Conservation (phyloP, 129 eudicot species). For the Solidago caesia region DNA sequence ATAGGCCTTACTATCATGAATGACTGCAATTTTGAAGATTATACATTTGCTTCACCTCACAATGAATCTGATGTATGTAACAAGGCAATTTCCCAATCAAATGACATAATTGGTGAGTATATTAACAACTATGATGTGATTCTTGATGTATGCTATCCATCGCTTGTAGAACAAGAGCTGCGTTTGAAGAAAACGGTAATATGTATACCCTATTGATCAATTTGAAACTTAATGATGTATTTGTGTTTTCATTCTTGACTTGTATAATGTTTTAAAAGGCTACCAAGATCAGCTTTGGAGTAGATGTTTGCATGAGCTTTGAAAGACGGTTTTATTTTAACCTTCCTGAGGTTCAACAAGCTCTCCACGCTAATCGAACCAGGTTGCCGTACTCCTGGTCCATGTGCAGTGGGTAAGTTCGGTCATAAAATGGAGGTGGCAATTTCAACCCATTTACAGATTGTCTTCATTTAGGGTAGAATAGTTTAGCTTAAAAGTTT, state of each 20-base stretch:
- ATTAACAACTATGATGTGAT: slow-evolving; percentile 80
- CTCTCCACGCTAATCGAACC: slow-evolving; percentile 94
- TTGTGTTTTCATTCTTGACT: neutral
- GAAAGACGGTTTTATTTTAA: slow-evolving; percentile 84
- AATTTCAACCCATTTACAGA: neutral
- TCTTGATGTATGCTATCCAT: slow-evolving; percentile 94
- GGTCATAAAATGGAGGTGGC: neutral
- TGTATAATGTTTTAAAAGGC: slow-evolving; percentile 45
- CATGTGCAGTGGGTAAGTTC: slow-evolving; percentile 86
- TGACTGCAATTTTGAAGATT: slow-evolving; percentile 81
- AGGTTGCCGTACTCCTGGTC: slow-evolving; percentile 73
- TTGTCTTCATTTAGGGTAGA: neutral
- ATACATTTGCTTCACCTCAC: slow-evolving; percentile 72
- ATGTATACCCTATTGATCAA: neutral
- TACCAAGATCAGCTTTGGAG: slow-evolving; percentile 76
- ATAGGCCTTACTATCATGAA: slow-evolving; percentile 73
- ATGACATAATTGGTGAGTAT: slow-evolving; percentile 63
- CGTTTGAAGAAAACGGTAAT: slow-evolving; percentile 66
- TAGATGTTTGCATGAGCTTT: slow-evolving; percentile 82
- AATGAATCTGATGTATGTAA: slow-evolving; percentile 60
- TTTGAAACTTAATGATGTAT: neutral
- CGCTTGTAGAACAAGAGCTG: slow-evolving; percentile 88
- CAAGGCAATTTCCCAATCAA: slow-evolving; percentile 60
- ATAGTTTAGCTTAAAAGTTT: neutral
- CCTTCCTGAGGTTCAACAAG: slow-evolving; percentile 94